Conservation (phyloP, 345 rosid genomes). For the Mercurialis annua region DNA sequence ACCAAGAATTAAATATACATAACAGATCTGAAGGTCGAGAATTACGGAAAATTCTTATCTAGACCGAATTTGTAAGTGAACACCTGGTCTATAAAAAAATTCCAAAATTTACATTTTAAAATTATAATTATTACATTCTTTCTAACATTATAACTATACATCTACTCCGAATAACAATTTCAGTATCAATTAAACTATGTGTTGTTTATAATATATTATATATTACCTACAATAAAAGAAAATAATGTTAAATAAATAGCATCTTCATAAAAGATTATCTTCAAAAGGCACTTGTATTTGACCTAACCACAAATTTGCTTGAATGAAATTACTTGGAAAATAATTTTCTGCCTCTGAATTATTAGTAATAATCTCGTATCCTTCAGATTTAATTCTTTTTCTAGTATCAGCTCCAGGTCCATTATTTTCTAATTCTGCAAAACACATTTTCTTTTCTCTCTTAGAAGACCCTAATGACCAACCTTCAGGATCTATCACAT, state of each 20-base stretch:
- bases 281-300: conserved; percentile 4
- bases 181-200: no score
- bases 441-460: not conserved
- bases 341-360: not conserved
- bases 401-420: conserved; percentile 14
- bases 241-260: not conserved
- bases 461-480: conserved; percentile 3
- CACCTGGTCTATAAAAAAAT: no score
- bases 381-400: not conserved
- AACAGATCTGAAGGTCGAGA: no score
- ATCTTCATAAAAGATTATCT: not conserved
- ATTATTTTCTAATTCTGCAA: conserved; percentile 10
- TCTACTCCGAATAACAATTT: no score
- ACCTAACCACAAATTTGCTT: conserved; percentile 14
- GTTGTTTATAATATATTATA: no score
- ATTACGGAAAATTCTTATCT: no score
- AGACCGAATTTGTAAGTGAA: no score
- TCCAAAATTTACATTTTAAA: no score
- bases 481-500: conserved; percentile 11
- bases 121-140: no score
- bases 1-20: no score
- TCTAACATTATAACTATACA: no score
- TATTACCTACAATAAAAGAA: no score
- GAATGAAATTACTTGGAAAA: conserved; percentile 5
- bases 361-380: not conserved